A percentile compares a stretch with the other conserved stretches of the same genome.
Conservation (phyloP, 2,329 filamentous ascomycete genomes). For the Shiraia bambusicola region DNA sequence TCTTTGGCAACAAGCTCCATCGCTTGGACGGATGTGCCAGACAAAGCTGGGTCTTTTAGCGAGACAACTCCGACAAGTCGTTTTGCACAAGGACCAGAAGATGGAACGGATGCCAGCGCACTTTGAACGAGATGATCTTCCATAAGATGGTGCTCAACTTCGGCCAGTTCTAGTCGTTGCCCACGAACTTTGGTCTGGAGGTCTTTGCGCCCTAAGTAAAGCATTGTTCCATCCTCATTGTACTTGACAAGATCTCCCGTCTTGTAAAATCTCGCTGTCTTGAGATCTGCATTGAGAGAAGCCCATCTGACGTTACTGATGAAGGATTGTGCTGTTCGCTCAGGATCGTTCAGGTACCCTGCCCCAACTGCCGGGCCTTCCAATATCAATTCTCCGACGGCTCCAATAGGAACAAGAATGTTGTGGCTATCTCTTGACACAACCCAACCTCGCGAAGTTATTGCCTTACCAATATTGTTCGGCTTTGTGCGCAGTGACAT, state of each 20-base stretch:
- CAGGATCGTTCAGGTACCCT: conserved; percentile 37
- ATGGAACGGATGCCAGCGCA: conserved; percentile 32
- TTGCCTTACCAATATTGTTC: conserved; percentile 39
- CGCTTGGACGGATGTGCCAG: conserved; percentile 2
- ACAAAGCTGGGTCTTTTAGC: conserved; percentile 18
- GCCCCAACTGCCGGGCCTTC: conserved; percentile 40
- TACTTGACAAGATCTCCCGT: conserved; percentile 44
- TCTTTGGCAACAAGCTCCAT: conserved; percentile 26
- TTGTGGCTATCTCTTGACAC: conserved; percentile 40
- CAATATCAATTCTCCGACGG: conserved; percentile 46
- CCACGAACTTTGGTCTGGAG: conserved; percentile 46
- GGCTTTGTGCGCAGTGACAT: conserved; percentile 31
- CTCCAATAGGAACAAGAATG: conserved; percentile 41
- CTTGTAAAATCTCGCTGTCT: conserved; percentile 29
- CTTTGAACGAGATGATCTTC: conserved; percentile 30
- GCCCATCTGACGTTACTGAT: conserved; percentile 27
- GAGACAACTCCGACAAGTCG: conserved; percentile 35
- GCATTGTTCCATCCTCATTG: conserved; percentile 37
- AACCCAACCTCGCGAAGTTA: conserved; percentile 42
- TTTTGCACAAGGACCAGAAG: conserved; percentile 32
- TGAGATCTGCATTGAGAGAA: neutral
- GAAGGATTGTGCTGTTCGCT: conserved; percentile 32
- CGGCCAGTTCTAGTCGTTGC: conserved; percentile 48
- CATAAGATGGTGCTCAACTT: conserved; percentile 49
- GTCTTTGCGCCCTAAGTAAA: conserved; percentile 38